A percentile compares a stretch with the other conserved stretches of the same genome.
These are phyloP conservation scores for Cryptosporidium muris DNA, from an alignment of 169 alveolate species.

Conservation along the genomic window DNA sequence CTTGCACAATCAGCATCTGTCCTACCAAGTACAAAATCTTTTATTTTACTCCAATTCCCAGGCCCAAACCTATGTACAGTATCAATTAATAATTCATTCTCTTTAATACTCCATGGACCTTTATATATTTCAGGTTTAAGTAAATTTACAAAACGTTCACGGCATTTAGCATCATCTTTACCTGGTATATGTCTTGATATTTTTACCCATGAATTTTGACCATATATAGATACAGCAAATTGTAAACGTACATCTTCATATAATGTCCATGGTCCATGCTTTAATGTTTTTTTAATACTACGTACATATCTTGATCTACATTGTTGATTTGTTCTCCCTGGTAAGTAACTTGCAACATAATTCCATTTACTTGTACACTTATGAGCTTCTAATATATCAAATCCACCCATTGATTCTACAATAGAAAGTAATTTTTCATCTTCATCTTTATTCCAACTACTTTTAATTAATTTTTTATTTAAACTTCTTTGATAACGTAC, in stretches of 20 bases:
- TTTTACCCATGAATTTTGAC: conserved; percentile 71
- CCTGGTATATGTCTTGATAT: conserved; percentile 74
- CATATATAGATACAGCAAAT: conserved; percentile 73
- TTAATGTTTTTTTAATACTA: conserved; percentile 46
- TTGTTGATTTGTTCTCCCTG: conserved; percentile 83
- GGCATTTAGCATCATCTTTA: conserved; percentile 76
- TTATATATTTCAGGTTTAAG: conserved; percentile 39
- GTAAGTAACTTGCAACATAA: conserved; percentile 79
- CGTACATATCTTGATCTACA: conserved; percentile 80
- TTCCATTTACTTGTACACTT: conserved; percentile 80
- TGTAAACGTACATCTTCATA: conserved; percentile 76
- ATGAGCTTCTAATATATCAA: conserved; percentile 30
- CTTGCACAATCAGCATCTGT: conserved; percentile 64
- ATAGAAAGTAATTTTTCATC: conserved; percentile 73
- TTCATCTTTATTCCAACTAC: conserved; percentile 74
- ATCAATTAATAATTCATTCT: conserved; percentile 14
- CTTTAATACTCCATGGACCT: conserved; percentile 53
- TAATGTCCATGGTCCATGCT: conserved; percentile 74
- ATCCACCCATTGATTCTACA: conserved; percentile 71
- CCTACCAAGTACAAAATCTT: conserved; percentile 52
- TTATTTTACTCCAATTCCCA: conserved; percentile 63
- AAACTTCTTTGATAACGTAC: conserved; percentile 65
- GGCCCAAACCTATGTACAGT: conserved; percentile 63
- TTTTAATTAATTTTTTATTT: conserved; percentile 48
- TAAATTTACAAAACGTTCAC: conserved; percentile 74